A percentile compares a stretch with the other conserved stretches of the same genome.
These are phyloP conservation scores for Xylariaceae sp. DNA, from an alignment of 2,329 filamentous ascomycete species.

Conservation along the genomic window DNA sequence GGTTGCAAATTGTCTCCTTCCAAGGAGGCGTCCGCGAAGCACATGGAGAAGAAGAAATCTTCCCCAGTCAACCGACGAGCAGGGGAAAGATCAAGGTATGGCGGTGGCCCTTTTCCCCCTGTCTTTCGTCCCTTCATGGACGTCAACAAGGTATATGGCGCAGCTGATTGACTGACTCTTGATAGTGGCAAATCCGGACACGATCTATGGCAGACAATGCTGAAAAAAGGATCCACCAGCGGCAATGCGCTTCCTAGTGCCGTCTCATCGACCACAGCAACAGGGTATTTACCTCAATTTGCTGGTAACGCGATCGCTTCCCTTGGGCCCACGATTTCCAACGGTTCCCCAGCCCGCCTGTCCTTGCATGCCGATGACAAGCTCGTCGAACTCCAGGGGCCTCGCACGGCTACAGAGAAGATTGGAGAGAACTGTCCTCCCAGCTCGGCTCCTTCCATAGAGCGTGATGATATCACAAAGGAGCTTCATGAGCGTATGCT, in stretches of 20 bases:
- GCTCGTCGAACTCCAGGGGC: slow-evolving; percentile 23
- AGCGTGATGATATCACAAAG: slow-evolving; percentile 31
- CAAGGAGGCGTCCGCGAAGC: slow-evolving; percentile 11
- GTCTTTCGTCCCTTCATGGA: no score
- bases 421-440: slow-evolving; percentile 46
- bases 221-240: slow-evolving; percentile 50
- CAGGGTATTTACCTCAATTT: slow-evolving; percentile 52
- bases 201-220: slow-evolving; percentile 47
- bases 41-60: slow-evolving; percentile 22
- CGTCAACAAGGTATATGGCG: background rate
- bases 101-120: slow-evolving; percentile 11
- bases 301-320: slow-evolving; percentile 50
- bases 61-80: slow-evolving; percentile 19
- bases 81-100: slow-evolving; percentile 32
- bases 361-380: slow-evolving; percentile 27
- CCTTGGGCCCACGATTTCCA: slow-evolving; percentile 41
- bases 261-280: slow-evolving; percentile 51
- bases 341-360: slow-evolving; percentile 32
- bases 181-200: slow-evolving; percentile 40
- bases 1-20: slow-evolving; percentile 15
- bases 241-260: slow-evolving; percentile 44
- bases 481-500: slow-evolving; percentile 32
- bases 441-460: slow-evolving; percentile 29
- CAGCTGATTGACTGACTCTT: slow-evolving; percentile 19
- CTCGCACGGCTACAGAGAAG: slow-evolving; percentile 33